Evolutionary conservation across 352 stramenopile species (phyloP), one percentile per base, ranked within the genome.

Genomic region (Plasmopara viticola): DNA sequence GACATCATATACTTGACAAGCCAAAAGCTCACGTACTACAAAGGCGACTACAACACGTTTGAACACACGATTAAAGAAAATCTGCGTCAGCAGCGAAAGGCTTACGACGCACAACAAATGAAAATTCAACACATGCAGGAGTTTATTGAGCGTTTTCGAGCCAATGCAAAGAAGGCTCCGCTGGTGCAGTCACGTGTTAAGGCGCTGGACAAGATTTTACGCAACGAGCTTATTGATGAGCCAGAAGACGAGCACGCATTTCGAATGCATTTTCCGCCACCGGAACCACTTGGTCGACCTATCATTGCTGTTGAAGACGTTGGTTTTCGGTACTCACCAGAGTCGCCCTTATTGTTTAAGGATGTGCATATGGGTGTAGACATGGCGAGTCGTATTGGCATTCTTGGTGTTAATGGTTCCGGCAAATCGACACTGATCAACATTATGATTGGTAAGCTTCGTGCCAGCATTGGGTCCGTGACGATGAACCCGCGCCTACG

Each of bases 361-460:
- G 78, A 94, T 46, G 94, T 98, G 9, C 95, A 98, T 73, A 98
- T 98, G 82, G 94, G 95, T 39, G 87, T 98, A n/a, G 94, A 98
- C 68, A 84, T 98, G 54, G 78, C 89, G 35, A 97, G 84, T 20
- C 81, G 90, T 44, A 97, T 98, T 67, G 94, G 92, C 60, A 97
- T 94, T 59, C 55, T 97, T 8, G 88, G 88, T 50, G 83, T 95
- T 35, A 97, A 98, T 53, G 92, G 90, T 31, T 95, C 89, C 25
- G 93, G 92, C 31, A 98, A 98, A 73, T 95, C 74, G 31, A 98
- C 95, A 29, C 78, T 98, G 29, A 88, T 98, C 54, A 98, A 98
- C 69, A 75, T 99, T 18, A 97, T 98, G 71, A 90, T 98, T 56
- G 91, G 92, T 59, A 96, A 97, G 58, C 68, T 98, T 43, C 79